A percentile compares a stretch with the other conserved stretches of the same genome.
phyloP scores from a whole-genome alignment of 202 grass and related monocot genomes.

The Digitaria exilis region DNA sequence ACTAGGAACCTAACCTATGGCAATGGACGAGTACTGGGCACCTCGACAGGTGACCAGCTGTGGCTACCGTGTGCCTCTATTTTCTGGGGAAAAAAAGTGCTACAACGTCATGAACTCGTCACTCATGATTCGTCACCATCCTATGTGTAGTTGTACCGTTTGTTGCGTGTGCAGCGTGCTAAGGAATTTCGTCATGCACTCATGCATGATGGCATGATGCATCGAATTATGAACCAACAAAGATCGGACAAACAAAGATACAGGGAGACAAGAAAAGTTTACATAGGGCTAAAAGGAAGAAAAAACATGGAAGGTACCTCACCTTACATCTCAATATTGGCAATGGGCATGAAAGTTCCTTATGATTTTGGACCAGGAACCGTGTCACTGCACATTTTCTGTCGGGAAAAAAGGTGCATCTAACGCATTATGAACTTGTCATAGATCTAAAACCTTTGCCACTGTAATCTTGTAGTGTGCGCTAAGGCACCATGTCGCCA shows the following conservation, averaged over 20 bases:
- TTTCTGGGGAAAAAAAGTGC: not conserved
- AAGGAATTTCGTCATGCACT: not conserved
- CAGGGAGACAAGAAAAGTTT: not conserved
- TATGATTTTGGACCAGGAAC: not conserved
- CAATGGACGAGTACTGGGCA: not conserved
- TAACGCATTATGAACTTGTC: not conserved
- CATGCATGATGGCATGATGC: too few species aligned
- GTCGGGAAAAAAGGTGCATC: not conserved
- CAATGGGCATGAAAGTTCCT: not conserved
- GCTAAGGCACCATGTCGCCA: not conserved
- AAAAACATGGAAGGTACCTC: not conserved
- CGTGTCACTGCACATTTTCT: not conserved
- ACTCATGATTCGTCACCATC: not conserved
- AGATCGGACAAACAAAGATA: not conserved
- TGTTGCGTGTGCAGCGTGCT: not conserved
- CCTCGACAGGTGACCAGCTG: not conserved
- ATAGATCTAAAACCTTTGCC: not conserved
- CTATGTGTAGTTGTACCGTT: not conserved
- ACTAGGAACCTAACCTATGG: not conserved
- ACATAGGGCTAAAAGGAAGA: not conserved
- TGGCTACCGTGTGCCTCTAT: not conserved
- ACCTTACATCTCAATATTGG: not conserved
- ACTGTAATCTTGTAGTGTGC: not conserved
- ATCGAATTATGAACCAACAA: not conserved
- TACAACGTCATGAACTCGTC: not conserved